Percentiles rank a stretch among this genome's conserved stretches.
phyloP scores from a whole-genome alignment of 495 filamentous ascomycete species.

The Peziza echinospora region DNA sequence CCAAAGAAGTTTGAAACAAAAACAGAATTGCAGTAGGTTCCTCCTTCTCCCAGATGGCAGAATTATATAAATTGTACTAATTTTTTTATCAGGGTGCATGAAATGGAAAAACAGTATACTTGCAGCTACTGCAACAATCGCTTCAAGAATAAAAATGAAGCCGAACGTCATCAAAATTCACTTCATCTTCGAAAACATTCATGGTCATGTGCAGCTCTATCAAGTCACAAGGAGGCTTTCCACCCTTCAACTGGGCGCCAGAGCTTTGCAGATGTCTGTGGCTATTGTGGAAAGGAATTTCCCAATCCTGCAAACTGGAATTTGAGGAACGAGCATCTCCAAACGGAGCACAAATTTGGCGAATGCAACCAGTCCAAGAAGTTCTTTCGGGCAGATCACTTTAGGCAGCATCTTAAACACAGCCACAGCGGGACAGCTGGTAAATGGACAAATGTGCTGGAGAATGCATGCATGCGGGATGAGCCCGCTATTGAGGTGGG shows the following conservation, averaged over 20 bases:
- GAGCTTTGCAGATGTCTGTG: slow-evolving; percentile 55
- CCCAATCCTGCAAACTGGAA: slow-evolving; percentile 65
- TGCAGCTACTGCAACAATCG: slow-evolving; percentile 82
- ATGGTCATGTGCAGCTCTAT: slow-evolving; percentile 88
- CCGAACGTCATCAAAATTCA: slow-evolving; percentile 91
- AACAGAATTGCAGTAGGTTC: slow-evolving; percentile 63
- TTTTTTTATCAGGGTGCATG: slow-evolving; percentile 37
- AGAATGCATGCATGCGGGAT: slow-evolving; percentile 93
- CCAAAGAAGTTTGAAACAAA: slow-evolving; percentile 87
- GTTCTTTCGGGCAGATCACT: slow-evolving; percentile 93
- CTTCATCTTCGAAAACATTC: slow-evolving; percentile 88
- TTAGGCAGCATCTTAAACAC: slow-evolving; percentile 94
- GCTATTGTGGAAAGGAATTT: slow-evolving; percentile 93
- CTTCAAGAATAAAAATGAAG: slow-evolving; percentile 99
- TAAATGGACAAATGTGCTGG: slow-evolving; percentile 97
- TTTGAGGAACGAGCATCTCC: slow-evolving; percentile 60
- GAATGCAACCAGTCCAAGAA: slow-evolving; percentile 98
- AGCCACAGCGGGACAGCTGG: slow-evolving; percentile 91
- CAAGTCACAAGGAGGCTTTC: slow-evolving; percentile 52
- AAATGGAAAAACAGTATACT: slow-evolving; percentile 87
- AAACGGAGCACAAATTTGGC: slow-evolving; percentile 81
- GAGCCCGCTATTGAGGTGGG: slow-evolving; percentile 27
- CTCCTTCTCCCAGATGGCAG: no score
- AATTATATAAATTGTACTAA: neutral
- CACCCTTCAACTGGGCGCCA: slow-evolving; percentile 46